Percentiles rank a stretch among this genome's conserved stretches.
Evolutionary conservation across 2,329 filamentous ascomycete species (phyloP).

Genomic region (Aureobasidium sp.): DNA sequence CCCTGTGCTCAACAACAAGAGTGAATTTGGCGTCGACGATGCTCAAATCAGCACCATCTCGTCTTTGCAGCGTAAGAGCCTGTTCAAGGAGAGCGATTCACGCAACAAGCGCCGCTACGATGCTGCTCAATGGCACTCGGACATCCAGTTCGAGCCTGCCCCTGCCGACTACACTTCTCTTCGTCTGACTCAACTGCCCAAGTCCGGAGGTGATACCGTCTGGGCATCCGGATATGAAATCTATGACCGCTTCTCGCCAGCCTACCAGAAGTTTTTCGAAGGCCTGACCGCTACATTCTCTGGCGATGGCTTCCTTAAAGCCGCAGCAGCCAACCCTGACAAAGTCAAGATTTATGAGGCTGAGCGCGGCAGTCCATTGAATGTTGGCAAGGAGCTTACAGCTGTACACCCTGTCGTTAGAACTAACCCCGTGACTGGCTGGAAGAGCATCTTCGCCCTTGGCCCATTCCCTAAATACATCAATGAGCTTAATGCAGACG

Average conservation of each 20-base stretch:
- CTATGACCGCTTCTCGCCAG: slow-evolving; percentile 49
- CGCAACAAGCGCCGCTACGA: slow-evolving; percentile 25
- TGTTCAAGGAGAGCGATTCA: slow-evolving; percentile 27
- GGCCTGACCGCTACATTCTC: slow-evolving; percentile 42
- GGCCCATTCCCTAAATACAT: slow-evolving; percentile 33
- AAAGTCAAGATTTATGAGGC: slow-evolving; percentile 41
- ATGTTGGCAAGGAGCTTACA: slow-evolving; percentile 45
- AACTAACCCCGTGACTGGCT: slow-evolving; percentile 58
- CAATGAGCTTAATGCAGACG: slow-evolving; percentile 39
- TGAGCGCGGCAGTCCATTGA: slow-evolving; percentile 47
- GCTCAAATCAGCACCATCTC: slow-evolving; percentile 36
- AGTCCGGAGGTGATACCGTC: slow-evolving; percentile 35
- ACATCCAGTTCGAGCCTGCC: slow-evolving; percentile 36
- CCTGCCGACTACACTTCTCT: slow-evolving; percentile 37
- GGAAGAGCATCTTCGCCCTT: slow-evolving; percentile 50
- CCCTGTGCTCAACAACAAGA: slow-evolving; percentile 45
- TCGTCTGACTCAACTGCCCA: slow-evolving; percentile 31
- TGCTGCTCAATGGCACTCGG: slow-evolving; percentile 44
- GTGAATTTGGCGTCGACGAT: slow-evolving; percentile 33
- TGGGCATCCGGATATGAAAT: slow-evolving; percentile 49
- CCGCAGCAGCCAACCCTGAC: slow-evolving; percentile 32
- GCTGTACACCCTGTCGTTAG: slow-evolving; percentile 52
- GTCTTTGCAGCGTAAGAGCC: slow-evolving; percentile 31
- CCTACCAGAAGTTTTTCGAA: slow-evolving; percentile 54
- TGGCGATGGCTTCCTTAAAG: slow-evolving; percentile 31